Evolutionary conservation across 2,329 filamentous ascomycete species (phyloP).

Genomic region (Xenoacremonium recifei): DNA sequence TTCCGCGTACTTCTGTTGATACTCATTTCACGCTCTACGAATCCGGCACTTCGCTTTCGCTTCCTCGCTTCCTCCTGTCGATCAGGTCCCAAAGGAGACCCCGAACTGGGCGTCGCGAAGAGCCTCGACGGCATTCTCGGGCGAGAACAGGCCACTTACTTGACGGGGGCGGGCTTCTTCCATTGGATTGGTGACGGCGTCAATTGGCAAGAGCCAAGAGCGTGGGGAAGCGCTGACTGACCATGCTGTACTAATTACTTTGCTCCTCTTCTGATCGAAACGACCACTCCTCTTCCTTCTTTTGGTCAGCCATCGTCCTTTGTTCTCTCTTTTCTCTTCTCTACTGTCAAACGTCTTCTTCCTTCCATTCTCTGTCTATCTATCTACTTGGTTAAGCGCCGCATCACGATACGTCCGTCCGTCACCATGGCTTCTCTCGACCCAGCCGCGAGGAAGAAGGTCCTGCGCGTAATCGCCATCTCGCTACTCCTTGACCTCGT

Average conservation of each 20-base stretch:
- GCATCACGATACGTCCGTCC: constrained; percentile 5
- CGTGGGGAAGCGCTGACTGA: too few species aligned
- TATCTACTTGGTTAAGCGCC: background rate
- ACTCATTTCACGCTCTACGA: too few species aligned
- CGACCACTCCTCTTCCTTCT: background rate
- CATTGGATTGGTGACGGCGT: too few species aligned
- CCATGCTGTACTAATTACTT: background rate
- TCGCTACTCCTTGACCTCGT: constrained; percentile 90
- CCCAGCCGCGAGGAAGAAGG: constrained; percentile 66
- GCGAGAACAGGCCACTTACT: too few species aligned
- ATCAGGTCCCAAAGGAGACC: too few species aligned
- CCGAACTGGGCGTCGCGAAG: too few species aligned
- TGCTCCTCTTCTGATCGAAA: background rate
- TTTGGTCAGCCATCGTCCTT: constrained; percentile 1
- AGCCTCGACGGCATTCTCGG: background rate
- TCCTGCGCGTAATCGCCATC: constrained; percentile 83
- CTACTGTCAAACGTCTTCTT: background rate
- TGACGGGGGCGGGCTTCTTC: too few species aligned
- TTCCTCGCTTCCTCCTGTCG: too few species aligned
- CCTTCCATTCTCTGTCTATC: background rate
- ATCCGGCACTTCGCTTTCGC: too few species aligned
- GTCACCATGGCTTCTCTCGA: constrained; percentile 46
- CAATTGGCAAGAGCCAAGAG: too few species aligned
- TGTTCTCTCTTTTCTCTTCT: constrained; percentile 1
- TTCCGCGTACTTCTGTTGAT: too few species aligned